Evolutionary conservation across 1,284 basidiomycete genomes (phyloP).

Genomic region (Cutaneotrichosporon sp.): DNA sequence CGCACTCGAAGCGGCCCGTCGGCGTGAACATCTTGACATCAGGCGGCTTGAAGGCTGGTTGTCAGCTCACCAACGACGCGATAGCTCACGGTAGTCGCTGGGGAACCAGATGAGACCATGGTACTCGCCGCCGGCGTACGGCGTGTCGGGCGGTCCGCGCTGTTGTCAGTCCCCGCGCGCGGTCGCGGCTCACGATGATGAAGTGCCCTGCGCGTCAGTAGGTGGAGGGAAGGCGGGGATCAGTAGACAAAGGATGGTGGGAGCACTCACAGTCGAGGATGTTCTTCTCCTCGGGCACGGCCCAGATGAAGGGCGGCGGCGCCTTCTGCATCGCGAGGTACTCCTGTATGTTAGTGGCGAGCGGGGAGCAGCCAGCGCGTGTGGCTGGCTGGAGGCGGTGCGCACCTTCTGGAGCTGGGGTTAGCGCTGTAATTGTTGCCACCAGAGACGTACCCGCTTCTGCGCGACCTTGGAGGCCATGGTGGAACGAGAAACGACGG

Average conservation of each 20-base stretch:
- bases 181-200: conserved; percentile 66
- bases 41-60: conserved; percentile 79
- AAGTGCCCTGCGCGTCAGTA: conserved; percentile 71
- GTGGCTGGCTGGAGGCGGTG: neutral
- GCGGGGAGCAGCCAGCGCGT: neutral
- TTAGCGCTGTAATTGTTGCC: conserved; percentile 7
- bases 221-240: conserved; percentile 51
- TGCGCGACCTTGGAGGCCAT: conserved; percentile 55
- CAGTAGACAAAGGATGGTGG: conserved; percentile 64
- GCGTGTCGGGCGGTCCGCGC: conserved; percentile 90
- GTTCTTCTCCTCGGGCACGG: conserved; percentile 92
- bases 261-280: conserved; percentile 66
- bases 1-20: conserved; percentile 86
- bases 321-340: conserved; percentile 89
- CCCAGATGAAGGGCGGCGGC: conserved; percentile 92
- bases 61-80: neutral
- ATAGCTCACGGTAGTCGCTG: conserved; percentile 71
- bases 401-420: conserved; percentile 48
- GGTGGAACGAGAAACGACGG: neutral
- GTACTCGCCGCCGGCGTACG: conserved; percentile 90
- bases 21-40: conserved; percentile 98
- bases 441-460: conserved; percentile 47
- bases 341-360: conserved; percentile 62
- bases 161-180: conserved; percentile 43
- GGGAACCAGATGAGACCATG: conserved; percentile 76